Evolutionary conservation across 2,329 filamentous ascomycete genomes (phyloP).

Genomic region (Scedosporium dehoogii): DNA sequence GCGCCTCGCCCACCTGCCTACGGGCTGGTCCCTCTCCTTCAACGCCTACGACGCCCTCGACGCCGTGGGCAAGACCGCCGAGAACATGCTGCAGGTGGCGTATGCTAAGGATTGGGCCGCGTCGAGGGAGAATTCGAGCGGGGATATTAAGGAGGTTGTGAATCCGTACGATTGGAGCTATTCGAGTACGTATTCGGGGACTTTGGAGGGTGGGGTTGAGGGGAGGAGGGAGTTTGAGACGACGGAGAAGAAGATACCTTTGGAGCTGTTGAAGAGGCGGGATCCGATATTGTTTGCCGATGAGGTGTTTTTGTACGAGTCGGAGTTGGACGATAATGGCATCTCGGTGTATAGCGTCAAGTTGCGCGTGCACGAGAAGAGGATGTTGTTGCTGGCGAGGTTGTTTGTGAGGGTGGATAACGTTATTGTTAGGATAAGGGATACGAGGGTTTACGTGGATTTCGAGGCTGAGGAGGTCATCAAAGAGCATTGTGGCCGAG

Average conservation of each 20-base stretch:
- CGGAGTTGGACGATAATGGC: constrained; percentile 95
- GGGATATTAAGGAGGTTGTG: constrained; percentile 86
- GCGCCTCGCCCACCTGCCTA: constrained; percentile 59
- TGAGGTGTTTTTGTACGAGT: constrained; percentile 92
- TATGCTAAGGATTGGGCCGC: constrained; percentile 79
- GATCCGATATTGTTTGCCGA: constrained; percentile 97
- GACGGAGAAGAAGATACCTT: constrained; percentile 52
- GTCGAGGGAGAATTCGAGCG: constrained; percentile 62
- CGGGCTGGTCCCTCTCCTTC: constrained; percentile 73
- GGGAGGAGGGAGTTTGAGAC: constrained; percentile 13
- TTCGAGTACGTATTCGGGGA: constrained; percentile 77
- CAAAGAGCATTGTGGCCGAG: constrained; percentile 81
- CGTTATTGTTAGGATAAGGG: constrained; percentile 76
- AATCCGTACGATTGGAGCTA: constrained; percentile 99
- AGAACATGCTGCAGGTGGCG: constrained; percentile 83
- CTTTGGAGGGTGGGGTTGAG: constrained; percentile 29
- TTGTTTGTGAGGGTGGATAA: constrained; percentile 92
- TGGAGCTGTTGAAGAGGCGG: constrained; percentile 75
- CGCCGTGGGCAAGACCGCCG: constrained; percentile 85
- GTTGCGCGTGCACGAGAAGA: constrained; percentile 80
- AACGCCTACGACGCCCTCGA: constrained; percentile 82
- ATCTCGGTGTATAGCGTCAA: constrained; percentile 87
- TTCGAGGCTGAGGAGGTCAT: constrained; percentile 71
- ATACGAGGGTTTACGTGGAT: constrained; percentile 88
- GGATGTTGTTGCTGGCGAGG: constrained; percentile 73